Base-by-base conservation (phyloP, 768 basidiomycete species). In the Mycena haematopus region DNA sequence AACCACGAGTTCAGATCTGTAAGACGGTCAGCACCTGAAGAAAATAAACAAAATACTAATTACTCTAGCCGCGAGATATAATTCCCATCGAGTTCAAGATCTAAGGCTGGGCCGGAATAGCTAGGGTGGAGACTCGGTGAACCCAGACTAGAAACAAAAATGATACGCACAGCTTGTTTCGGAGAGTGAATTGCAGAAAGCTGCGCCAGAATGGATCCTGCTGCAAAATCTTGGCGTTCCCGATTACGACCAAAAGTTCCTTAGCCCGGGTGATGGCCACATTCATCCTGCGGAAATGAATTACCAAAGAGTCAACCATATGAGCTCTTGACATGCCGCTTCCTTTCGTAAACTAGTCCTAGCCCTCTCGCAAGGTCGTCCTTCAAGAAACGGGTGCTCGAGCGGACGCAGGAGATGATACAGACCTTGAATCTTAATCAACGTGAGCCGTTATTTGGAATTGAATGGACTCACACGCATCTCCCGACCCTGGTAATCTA, bases 181-280 rank as follows among this genome's bases (percentile, higher is more conserved):
- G 76, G 27, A 80, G 58, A 13, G 76, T 69, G 62, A 84, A 84
- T 58, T 83, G 79, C 45, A 84, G 66, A 63, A 82, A 83, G 21
- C 78, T 77, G 69, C 79, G 79, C 83, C 83, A 84, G 60, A 82
- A 83, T 1, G 82, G 78, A 70, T 84, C 83, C 19, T 71, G 71
- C 60, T 78, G 74, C 4, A 83, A 72, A 3, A 82, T 71, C 0
- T 62, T 63, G 15, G 75, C 80, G 64, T 82, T 83, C 10, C 83
- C 83, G 51, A 83, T 74, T 19, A 84, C 77, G 7, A 84, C 74
- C 21, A 84, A 63, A n/a, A 84, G 75, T 61, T 83, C 81, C 62
- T 79, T 83, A 3, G 83, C 83, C n/a, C 83, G 81, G 2, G 83
- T 83, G 29, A 84, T 82, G 11, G 81, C 80, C 9, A 83, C 83